A percentile compares a stretch with the other conserved stretches of the same genome.
Conservation (phyloP, 208 protist species). For the Trypanosoma rangeli region DNA sequence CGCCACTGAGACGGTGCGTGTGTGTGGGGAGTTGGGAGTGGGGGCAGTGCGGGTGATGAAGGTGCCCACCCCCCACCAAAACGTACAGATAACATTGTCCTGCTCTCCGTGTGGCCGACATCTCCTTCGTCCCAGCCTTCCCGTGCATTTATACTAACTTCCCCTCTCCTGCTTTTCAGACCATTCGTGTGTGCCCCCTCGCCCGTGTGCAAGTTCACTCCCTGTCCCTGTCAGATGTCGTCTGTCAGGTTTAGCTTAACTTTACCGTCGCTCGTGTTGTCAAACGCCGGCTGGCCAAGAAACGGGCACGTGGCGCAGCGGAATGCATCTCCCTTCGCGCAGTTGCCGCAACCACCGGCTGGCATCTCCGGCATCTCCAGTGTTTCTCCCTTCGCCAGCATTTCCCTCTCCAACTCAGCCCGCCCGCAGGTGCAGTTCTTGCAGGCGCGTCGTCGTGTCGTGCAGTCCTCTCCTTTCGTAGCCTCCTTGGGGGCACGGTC, state of each 20-base stretch:
- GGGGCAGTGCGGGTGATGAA: no score
- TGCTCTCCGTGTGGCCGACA: no score
- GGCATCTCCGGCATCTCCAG: conserved; percentile 43
- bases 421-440: conserved; percentile 90
- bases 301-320: conserved; percentile 89
- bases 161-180: no score
- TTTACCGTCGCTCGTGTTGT: conserved; percentile 81
- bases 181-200: neutral
- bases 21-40: no score
- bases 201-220: neutral
- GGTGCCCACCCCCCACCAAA: no score
- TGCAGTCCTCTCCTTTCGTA: conserved; percentile 73
- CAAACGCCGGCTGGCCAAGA: conserved; percentile 83
- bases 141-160: no score
- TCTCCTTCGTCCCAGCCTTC: no score
- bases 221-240: conserved; percentile 51
- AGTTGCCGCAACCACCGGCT: conserved; percentile 85
- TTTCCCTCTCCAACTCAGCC: conserved; percentile 61
- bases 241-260: conserved; percentile 83
- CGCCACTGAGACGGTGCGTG: no score
- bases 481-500: conserved; percentile 61
- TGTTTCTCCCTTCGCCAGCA: conserved; percentile 50
- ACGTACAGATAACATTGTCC: no score
- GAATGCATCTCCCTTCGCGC: conserved; percentile 87
- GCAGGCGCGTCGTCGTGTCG: conserved; percentile 76